phyloP scores from a whole-genome alignment of 1,284 basidiomycete genomes.

The Leccinum griseonigrum region DNA sequence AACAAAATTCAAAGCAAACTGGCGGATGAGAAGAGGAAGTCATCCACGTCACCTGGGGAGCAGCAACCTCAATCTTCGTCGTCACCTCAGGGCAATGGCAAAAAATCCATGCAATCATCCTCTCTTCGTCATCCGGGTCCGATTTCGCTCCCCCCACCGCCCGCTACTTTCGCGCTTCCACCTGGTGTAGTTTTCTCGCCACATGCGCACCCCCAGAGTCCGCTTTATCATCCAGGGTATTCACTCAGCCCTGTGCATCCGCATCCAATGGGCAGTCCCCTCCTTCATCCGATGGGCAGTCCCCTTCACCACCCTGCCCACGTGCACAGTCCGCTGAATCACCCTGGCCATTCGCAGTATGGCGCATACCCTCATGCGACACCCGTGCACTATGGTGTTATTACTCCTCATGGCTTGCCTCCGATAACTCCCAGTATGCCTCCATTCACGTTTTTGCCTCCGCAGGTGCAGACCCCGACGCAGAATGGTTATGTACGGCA shows the following conservation, averaged over 20 bases:
- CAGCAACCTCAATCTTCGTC: conserved; percentile 13
- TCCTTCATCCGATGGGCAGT: conserved; percentile 32
- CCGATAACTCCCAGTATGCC: conserved; percentile 82
- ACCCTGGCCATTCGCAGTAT: conserved; percentile 35
- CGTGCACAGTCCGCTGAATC: conserved; percentile 39
- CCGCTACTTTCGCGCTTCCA: conserved; percentile 43
- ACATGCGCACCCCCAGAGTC: conserved; percentile 35
- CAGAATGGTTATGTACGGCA: conserved; percentile 20
- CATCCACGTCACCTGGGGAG: conserved; percentile 12
- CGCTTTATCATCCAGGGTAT: conserved; percentile 36
- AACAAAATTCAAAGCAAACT: conserved; percentile 21
- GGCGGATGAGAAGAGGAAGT: conserved; percentile 26
- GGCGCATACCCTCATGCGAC: conserved; percentile 36
- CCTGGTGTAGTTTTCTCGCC: conserved; percentile 35
- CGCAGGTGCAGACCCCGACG: conserved; percentile 23
- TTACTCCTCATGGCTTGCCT: conserved; percentile 68
- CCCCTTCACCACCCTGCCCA: conserved; percentile 31
- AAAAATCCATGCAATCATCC: conserved; percentile 30
- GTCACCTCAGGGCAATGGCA: conserved; percentile 18
- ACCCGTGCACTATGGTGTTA: conserved; percentile 34
- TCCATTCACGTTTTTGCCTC: conserved; percentile 64
- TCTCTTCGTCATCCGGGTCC: conserved; percentile 67
- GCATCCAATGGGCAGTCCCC: conserved; percentile 30
- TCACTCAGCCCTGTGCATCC: conserved; percentile 25
- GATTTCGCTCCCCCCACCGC: conserved; percentile 67